Conservation (phyloP, 1,284 basidiomycete genomes). For the Exobasidium cylindrosporum region DNA sequence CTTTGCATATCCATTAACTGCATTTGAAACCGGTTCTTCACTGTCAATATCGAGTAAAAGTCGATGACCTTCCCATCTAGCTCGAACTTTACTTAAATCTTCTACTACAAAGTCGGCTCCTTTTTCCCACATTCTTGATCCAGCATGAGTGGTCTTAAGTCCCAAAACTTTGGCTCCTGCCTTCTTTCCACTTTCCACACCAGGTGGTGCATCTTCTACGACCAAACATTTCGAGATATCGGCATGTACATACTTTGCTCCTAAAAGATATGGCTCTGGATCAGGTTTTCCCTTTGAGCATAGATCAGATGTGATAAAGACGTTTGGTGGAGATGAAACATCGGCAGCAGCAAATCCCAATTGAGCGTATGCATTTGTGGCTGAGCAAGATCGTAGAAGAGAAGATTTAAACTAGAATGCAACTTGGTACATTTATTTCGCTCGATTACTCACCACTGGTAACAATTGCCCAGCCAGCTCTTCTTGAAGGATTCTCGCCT, state of each 20-base stretch:
- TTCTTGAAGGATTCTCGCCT: slow-evolving; percentile 14
- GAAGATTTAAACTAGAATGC: no score
- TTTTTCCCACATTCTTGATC: slow-evolving; percentile 38
- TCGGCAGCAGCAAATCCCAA: slow-evolving; percentile 41
- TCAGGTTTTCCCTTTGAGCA: slow-evolving; percentile 50
- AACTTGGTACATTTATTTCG: no score
- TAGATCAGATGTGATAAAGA: slow-evolving; percentile 50
- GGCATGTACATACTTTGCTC: slow-evolving; percentile 32
- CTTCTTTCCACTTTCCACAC: slow-evolving; percentile 40
- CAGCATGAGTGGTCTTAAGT: slow-evolving; percentile 46
- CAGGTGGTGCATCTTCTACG: slow-evolving; percentile 53
- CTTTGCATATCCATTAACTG: no score
- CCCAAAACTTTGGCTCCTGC: slow-evolving; percentile 50
- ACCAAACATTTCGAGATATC: slow-evolving; percentile 46
- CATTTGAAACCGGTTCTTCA: neutral
- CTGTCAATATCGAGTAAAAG: neutral
- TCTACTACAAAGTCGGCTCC: slow-evolving; percentile 49
- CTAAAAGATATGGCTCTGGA: slow-evolving; percentile 50
- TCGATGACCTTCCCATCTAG: slow-evolving; percentile 40
- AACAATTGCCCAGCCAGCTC: slow-evolving; percentile 54
- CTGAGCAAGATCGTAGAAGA: slow-evolving; percentile 18
- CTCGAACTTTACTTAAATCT: slow-evolving; percentile 42
- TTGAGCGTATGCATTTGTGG: slow-evolving; percentile 50
- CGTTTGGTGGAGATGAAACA: slow-evolving; percentile 27
- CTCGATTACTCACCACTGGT: slow-evolving; percentile 26